A percentile compares a stretch with the other conserved stretches of the same genome.
Conservation (phyloP, 345 rosid genomes). For the Aegle marmelos region DNA sequence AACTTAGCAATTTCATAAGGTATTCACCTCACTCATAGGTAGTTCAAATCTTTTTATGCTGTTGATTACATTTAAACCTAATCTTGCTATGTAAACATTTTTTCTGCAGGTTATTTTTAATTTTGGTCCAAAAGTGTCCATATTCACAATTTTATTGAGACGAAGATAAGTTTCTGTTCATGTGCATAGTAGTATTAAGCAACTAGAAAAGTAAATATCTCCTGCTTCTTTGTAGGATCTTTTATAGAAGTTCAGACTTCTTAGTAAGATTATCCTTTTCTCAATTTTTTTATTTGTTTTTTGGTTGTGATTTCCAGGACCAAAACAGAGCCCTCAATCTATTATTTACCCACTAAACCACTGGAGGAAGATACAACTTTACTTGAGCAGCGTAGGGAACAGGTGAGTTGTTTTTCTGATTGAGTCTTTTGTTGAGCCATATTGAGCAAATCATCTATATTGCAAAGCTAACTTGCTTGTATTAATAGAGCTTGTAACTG, state of each 20-base stretch:
- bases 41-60: not conserved
- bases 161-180: constrained; percentile 94
- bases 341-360: constrained; percentile 66
- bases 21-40: constrained; percentile 14
- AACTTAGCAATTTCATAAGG: constrained; percentile 95
- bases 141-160: constrained; percentile 93
- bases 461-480: not conserved
- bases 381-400: constrained; percentile 64
- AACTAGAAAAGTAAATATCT: constrained; percentile 30
- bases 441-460: not conserved
- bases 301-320: constrained; percentile 63
- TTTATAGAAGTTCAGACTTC: constrained; percentile 27
- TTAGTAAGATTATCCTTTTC: constrained; percentile 4
- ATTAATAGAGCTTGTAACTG: not conserved
- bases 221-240: constrained; percentile 33
- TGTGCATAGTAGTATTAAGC: constrained; percentile 57
- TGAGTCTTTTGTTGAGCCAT: not conserved
- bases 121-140: constrained; percentile 98
- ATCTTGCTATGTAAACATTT: constrained; percentile 6
- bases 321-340: constrained; percentile 80
- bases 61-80: not conserved
- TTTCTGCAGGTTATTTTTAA: constrained; percentile 93
- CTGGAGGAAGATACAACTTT: constrained; percentile 54
- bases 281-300: constrained; percentile 25
- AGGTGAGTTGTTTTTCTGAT: constrained; percentile 35